Percentiles rank a stretch among this genome's conserved stretches.
phyloP scores from a whole-genome alignment of 768 basidiomycete species.

The Coprinopsis cinerea region DNA sequence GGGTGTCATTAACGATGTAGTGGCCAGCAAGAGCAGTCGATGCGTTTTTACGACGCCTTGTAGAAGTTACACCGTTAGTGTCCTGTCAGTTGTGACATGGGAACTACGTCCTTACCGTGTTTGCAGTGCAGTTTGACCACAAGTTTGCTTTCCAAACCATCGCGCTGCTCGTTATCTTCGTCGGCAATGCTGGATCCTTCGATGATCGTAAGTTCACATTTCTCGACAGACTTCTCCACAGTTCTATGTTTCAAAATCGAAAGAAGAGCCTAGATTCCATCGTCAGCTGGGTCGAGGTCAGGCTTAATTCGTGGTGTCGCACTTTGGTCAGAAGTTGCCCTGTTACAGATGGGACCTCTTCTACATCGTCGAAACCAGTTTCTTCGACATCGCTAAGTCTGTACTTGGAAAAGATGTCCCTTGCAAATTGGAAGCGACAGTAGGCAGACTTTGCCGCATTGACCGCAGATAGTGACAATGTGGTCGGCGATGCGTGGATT shows the following conservation, averaged over 20 bases:
- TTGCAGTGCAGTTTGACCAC: slow-evolving; percentile 75
- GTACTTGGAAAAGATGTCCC: slow-evolving; percentile 68
- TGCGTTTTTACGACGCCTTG: slow-evolving; percentile 81
- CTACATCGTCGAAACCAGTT: slow-evolving; percentile 22
- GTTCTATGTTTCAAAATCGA: slow-evolving; percentile 71
- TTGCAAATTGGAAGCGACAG: slow-evolving; percentile 67
- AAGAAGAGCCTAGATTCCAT: slow-evolving; percentile 59
- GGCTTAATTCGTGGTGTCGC: slow-evolving; percentile 9
- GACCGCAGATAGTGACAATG: slow-evolving; percentile 61
- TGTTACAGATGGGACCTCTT: slow-evolving; percentile 38
- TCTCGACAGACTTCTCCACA: slow-evolving; percentile 71
- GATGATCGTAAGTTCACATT: slow-evolving; percentile 66
- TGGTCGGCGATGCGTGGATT: slow-evolving; percentile 56
- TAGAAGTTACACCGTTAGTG: not conserved
- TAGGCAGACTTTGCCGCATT: slow-evolving; percentile 82
- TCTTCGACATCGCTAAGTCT: slow-evolving; percentile 26
- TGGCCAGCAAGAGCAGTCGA: slow-evolving; percentile 54
- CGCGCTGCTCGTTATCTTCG: slow-evolving; percentile 39
- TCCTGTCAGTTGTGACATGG: not conserved
- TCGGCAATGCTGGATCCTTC: slow-evolving; percentile 37
- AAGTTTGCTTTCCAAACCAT: slow-evolving; percentile 66
- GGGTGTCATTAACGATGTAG: slow-evolving; percentile 58
- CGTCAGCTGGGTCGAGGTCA: too few species aligned
- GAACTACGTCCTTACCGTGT: slow-evolving; percentile 49
- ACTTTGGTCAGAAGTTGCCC: slow-evolving; percentile 74